Evolutionary conservation across 2,329 filamentous ascomycete species (phyloP).

Genomic region (Stachybotrys chlorohalonatus): DNA sequence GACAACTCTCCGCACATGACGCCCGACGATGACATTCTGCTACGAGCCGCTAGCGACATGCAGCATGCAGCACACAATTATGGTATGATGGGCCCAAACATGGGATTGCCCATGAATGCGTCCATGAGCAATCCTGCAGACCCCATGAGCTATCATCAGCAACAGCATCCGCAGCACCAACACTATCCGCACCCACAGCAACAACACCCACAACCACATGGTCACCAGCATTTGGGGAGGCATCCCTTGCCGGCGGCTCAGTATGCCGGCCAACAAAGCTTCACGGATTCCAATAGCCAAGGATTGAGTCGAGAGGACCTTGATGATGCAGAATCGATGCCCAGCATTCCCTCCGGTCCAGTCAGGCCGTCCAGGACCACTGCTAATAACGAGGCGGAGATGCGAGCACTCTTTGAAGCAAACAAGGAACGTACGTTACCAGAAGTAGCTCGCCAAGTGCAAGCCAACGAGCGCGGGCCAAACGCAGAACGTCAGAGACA

Average conservation of each 20-base stretch:
- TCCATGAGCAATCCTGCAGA: conserved; percentile 35
- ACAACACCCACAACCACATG: conserved; percentile 17
- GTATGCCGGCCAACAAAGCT: conserved; percentile 42
- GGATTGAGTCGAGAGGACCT: conserved; percentile 52
- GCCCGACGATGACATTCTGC: conserved; percentile 50
- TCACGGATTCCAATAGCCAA: conserved; percentile 49
- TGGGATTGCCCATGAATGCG: conserved; percentile 16
- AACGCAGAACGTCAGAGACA: conserved; percentile 78
- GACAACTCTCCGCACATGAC: conserved; percentile 36
- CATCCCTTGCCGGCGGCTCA: conserved; percentile 47
- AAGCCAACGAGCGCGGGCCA: conserved; percentile 70
- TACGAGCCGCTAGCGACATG: conserved; percentile 48
- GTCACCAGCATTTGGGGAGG: conserved; percentile 14
- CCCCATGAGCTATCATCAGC: conserved; percentile 31
- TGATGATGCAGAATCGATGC: conserved; percentile 46
- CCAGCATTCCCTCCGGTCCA: conserved; percentile 28
- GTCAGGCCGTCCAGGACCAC: conserved; percentile 56
- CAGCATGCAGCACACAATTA: conserved; percentile 42
- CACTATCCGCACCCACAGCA: conserved; percentile 15
- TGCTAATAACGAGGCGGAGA: conserved; percentile 72
- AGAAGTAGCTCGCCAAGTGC: conserved; percentile 67
- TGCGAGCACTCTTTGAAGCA: conserved; percentile 63
- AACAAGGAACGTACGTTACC: conserved; percentile 60
- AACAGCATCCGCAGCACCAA: conserved; percentile 17
- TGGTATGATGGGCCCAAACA: conserved; percentile 20